Evolutionary conservation across 441 rosid species (phyloP).

Genomic region (Theobroma grandiflorum): DNA sequence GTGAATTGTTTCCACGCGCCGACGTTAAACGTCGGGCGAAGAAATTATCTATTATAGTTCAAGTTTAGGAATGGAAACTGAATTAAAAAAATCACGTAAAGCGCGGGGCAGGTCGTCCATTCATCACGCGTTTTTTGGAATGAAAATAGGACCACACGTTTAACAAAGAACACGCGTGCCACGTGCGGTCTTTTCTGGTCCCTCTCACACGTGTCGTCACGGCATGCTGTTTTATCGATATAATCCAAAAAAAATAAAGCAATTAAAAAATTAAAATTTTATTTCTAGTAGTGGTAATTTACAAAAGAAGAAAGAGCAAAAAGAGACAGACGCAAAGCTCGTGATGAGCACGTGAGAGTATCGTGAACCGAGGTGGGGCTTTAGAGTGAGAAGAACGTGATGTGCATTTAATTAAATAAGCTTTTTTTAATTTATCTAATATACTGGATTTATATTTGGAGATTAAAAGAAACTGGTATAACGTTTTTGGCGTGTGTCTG

Average conservation of each 20-base stretch:
- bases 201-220: slow-evolving; percentile 23
- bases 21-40: neutral
- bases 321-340: slow-evolving; percentile 17
- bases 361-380: slow-evolving; percentile 33
- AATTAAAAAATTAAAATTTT: neutral
- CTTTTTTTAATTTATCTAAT: neutral
- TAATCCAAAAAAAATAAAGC: neutral
- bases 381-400: slow-evolving; percentile 43
- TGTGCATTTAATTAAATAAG: slow-evolving; percentile 27
- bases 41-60: no score
- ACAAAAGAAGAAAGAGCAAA: neutral
- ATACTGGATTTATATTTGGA: neutral
- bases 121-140: neutral
- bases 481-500: slow-evolving; percentile 35
- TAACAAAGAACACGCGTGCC: slow-evolving; percentile 27
- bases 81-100: neutral
- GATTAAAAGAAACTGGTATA: neutral
- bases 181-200: slow-evolving; percentile 27
- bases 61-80: neutral
- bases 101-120: neutral
- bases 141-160: slow-evolving; percentile 28
- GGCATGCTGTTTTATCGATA: neutral
- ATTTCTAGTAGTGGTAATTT: neutral
- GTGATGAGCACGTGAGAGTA: slow-evolving; percentile 45
- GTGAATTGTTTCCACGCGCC: neutral